Conservation (phyloP, 352 stramenopile species). For the Aphanomyces invadans region DNA sequence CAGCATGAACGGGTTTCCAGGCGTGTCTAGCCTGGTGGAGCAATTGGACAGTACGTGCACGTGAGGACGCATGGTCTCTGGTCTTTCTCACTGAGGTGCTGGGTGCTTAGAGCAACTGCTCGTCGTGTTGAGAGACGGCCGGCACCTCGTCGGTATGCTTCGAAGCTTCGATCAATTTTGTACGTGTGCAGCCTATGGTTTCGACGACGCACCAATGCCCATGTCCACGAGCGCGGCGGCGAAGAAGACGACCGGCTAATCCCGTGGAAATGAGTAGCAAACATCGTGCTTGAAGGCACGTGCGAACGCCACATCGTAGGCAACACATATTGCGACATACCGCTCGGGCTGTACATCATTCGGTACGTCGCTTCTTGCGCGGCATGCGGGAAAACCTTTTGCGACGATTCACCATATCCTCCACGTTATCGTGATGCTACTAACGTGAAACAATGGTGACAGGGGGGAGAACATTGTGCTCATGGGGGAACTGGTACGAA, state of each 20-base stretch:
- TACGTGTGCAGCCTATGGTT: slow-evolving; percentile 31
- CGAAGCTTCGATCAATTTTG: slow-evolving; percentile 86
- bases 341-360: slow-evolving; percentile 95
- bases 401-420: too few relatives aligned
- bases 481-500: slow-evolving; percentile 65
- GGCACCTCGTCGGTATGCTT: slow-evolving; percentile 89
- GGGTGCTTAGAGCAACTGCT: slow-evolving; percentile 64
- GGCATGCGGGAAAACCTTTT: not conserved
- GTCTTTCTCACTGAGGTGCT: not conserved
- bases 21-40: slow-evolving; percentile 12
- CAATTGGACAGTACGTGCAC: slow-evolving; percentile 16
- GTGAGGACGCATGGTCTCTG: not conserved
- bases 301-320: slow-evolving; percentile 84
- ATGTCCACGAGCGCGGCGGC: too few relatives aligned
- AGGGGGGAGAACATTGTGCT: slow-evolving; percentile 85
- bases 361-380: slow-evolving; percentile 35
- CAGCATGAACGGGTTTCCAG: slow-evolving; percentile 11
- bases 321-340: slow-evolving; percentile 91
- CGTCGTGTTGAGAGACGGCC: slow-evolving; percentile 92
- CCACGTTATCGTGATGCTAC: not conserved
- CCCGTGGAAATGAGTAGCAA: slow-evolving; percentile 75
- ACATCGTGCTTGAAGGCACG: slow-evolving; percentile 96
- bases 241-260: too few relatives aligned
- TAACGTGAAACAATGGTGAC: not conserved
- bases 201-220: too few relatives aligned